phyloP scores from a whole-genome alignment of 305 asterid genomes.

The Rubia peregrina region DNA sequence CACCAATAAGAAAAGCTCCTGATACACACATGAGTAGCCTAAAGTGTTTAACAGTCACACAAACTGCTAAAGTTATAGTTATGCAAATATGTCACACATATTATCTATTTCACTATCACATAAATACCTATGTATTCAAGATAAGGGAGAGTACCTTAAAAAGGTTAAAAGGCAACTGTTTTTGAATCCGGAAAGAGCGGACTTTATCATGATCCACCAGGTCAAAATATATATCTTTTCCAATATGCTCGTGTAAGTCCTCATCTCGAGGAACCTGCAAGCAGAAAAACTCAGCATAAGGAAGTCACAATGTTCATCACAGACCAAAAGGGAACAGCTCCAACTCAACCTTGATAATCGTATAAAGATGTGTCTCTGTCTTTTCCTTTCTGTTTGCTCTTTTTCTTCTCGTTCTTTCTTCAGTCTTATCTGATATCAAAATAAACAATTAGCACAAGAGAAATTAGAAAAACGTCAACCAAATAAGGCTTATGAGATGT shows the following conservation, averaged over 20 bases:
- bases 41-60: neutral
- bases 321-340: conserved; percentile 14
- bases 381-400: conserved; percentile 71
- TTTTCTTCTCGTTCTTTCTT: conserved; percentile 83
- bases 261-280: conserved; percentile 72
- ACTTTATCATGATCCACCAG: conserved; percentile 87
- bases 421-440: conserved; percentile 43
- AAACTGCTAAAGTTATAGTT: neutral
- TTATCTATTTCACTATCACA: neutral
- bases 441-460: neutral
- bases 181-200: conserved; percentile 68
- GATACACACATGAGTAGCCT: neutral
- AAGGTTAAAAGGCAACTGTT: conserved; percentile 48
- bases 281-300: conserved; percentile 14
- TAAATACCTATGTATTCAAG: too few species aligned
- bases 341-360: conserved; percentile 63
- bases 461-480: neutral
- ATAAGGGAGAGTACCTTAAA: conserved; percentile 52
- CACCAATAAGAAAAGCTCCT: neutral
- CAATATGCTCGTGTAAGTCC: conserved; percentile 66
- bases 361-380: conserved; percentile 83
- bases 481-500: conserved; percentile 1
- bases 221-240: conserved; percentile 66
- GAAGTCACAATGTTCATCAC: conserved; percentile 13
- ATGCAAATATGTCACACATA: neutral